phyloP scores from a whole-genome alignment of 139 green algal species.

The Micractinium sp. region DNA sequence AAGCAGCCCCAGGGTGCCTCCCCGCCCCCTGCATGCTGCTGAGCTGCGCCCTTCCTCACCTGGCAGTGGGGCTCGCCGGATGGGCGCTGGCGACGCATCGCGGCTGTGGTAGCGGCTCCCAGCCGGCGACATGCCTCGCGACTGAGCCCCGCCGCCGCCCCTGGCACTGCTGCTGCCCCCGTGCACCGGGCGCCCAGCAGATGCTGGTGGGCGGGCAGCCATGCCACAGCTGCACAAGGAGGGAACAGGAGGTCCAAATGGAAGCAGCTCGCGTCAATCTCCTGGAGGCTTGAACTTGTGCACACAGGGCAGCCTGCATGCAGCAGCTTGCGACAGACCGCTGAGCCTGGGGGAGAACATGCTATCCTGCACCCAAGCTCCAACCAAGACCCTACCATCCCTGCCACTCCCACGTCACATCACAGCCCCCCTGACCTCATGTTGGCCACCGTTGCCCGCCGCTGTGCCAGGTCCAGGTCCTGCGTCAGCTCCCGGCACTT shows the following conservation, averaged over 20 bases:
- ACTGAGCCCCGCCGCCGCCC: neutral
- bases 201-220: too few relatives aligned
- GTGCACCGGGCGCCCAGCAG: too few relatives aligned
- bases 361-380: too few relatives aligned
- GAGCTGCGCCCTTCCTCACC: constrained; percentile 3
- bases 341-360: too few relatives aligned
- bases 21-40: neutral
- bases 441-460: constrained; percentile 21
- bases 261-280: too few relatives aligned
- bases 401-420: too few relatives aligned
- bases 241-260: neutral
- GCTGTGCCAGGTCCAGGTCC: constrained; percentile 58
- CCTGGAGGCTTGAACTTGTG: too few relatives aligned
- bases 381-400: too few relatives aligned
- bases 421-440: constrained; percentile 28
- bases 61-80: constrained; percentile 11
- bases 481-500: constrained; percentile 58
- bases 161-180: neutral
- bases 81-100: constrained; percentile 16
- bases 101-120: constrained; percentile 27
- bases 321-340: too few relatives aligned
- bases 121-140: constrained; percentile 1
- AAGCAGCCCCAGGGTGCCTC: neutral
- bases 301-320: too few relatives aligned
- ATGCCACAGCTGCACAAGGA: constrained; percentile 1